These are phyloP conservation scores for Botrytis hyacinthi DNA, from an alignment of 2,329 filamentous ascomycete genomes.

Conservation along the genomic window DNA sequence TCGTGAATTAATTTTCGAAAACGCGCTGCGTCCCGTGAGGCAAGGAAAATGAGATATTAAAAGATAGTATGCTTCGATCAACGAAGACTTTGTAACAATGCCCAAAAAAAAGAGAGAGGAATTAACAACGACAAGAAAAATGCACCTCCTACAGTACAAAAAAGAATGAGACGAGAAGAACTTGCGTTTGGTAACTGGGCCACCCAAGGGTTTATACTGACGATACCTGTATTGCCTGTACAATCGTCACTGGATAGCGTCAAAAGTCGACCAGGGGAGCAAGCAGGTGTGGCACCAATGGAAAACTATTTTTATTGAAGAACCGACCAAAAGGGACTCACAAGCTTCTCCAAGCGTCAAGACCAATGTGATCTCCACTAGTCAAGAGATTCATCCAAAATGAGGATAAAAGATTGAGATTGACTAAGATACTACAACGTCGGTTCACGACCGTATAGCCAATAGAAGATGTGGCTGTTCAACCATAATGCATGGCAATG, in stretches of 20 bases:
- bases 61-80: constrained; percentile 42
- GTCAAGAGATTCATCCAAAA: constrained; percentile 6
- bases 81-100: constrained; percentile 38
- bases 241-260: constrained; percentile 11
- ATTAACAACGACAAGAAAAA: constrained; percentile 23
- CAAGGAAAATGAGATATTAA: constrained; percentile 34
- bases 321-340: constrained; percentile 15
- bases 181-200: constrained; percentile 12
- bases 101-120: constrained; percentile 22
- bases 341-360: constrained; percentile 17
- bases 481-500: constrained; percentile 4
- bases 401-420: background rate
- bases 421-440: constrained; percentile 10
- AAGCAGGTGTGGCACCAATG: constrained; percentile 4
- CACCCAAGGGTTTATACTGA: constrained; percentile 19
- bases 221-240: constrained; percentile 5
- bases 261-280: constrained; percentile 8
- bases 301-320: constrained; percentile 16
- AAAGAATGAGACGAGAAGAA: constrained; percentile 16
- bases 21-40: constrained; percentile 35
- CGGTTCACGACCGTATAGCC: constrained; percentile 4
- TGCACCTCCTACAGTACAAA: constrained; percentile 16
- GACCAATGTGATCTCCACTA: constrained; percentile 1
- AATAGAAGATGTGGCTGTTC: constrained; percentile 8
- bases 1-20: constrained; percentile 27